A percentile compares a stretch with the other conserved stretches of the same genome.
phyloP scores from a whole-genome alignment of 139 green algal genomes.

The Eudorina sp. region DNA sequence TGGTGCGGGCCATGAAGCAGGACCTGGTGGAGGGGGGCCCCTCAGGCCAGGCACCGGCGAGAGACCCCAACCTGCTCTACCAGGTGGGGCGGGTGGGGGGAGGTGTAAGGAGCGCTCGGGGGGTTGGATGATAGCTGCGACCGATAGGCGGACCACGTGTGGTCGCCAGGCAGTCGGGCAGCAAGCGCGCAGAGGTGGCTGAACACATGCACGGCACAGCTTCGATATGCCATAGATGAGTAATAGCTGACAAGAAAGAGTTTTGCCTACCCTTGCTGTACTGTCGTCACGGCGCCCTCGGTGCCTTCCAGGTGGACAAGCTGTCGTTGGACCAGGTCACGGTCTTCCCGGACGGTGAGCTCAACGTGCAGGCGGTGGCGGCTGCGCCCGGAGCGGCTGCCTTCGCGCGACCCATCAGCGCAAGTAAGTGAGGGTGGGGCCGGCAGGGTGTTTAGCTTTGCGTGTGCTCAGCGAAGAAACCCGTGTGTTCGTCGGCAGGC shows the following conservation, averaged over 20 bases:
- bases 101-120: too few relatives aligned
- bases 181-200: too few relatives aligned
- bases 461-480: too few relatives aligned
- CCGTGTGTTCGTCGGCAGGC: too few relatives aligned
- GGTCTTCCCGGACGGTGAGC: conserved; percentile 89
- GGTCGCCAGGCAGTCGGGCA: too few relatives aligned
- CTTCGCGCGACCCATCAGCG: conserved; percentile 51
- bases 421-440: conserved; percentile 48
- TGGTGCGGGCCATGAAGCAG: conserved; percentile 91
- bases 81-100: conserved; percentile 57
- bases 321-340: conserved; percentile 85
- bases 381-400: conserved; percentile 53
- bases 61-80: conserved; percentile 70
- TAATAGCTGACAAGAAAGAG: too few relatives aligned
- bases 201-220: too few relatives aligned
- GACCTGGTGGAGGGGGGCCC: conserved; percentile 81
- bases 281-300: neutral
- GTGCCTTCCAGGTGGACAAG: conserved; percentile 64
- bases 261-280: neutral
- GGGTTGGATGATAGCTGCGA: too few relatives aligned
- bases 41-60: conserved; percentile 51
- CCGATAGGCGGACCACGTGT: too few relatives aligned
- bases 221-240: too few relatives aligned
- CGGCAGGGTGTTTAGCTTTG: too few relatives aligned
- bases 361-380: conserved; percentile 81